These are phyloP conservation scores for Hypoxylon subgilvum DNA, from an alignment of 495 filamentous ascomycete genomes.

Conservation along the genomic window DNA sequence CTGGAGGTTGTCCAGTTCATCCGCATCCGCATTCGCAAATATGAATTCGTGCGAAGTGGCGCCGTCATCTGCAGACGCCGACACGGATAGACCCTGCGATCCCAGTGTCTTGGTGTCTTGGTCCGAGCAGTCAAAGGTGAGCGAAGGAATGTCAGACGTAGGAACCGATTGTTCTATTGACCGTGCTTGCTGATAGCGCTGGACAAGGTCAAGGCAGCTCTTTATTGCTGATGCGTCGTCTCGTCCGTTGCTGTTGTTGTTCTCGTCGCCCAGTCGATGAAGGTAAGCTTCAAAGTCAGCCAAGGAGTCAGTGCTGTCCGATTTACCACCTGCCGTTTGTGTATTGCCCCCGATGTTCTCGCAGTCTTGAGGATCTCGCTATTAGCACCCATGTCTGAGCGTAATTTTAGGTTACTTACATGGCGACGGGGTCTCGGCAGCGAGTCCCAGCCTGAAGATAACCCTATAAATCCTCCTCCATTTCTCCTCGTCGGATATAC, in stretches of 20 bases:
- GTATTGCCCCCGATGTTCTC: background rate
- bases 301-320: background rate
- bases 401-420: conserved; percentile 14
- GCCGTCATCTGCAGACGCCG: background rate
- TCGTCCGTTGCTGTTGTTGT: background rate
- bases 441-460: conserved; percentile 20
- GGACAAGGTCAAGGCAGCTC: conserved; percentile 2
- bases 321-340: background rate
- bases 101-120: background rate
- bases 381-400: background rate
- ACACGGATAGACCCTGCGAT: conserved; percentile 1
- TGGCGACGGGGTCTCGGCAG: conserved; percentile 22
- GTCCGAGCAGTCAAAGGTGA: conserved; percentile 3
- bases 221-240: background rate
- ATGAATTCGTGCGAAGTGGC: background rate
- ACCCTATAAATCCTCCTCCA: conserved; percentile 26
- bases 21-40: background rate
- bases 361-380: background rate
- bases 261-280: background rate
- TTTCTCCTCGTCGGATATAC: conserved; percentile 23
- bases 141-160: background rate
- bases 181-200: background rate
- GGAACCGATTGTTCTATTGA: background rate
- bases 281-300: conserved; percentile 11
- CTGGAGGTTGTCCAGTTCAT: background rate